phyloP scores from a whole-genome alignment of 352 stramenopile species.

The Pythium sp. region DNA sequence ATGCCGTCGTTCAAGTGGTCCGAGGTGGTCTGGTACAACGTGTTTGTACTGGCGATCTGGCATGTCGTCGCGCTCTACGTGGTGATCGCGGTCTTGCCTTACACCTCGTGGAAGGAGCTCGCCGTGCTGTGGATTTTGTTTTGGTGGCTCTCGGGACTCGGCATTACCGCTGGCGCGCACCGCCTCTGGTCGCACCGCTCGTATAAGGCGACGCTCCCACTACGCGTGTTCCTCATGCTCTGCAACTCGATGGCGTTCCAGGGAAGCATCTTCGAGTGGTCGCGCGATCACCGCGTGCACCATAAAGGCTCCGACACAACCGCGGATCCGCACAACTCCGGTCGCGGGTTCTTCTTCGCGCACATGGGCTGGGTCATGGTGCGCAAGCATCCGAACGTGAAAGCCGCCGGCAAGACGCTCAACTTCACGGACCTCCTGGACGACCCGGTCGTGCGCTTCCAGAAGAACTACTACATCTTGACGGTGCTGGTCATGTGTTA shows the following conservation, averaged over 20 bases:
- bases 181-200: slow-evolving; percentile 96
- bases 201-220: slow-evolving; percentile 90
- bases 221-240: slow-evolving; percentile 97
- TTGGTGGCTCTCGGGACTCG: slow-evolving; percentile 86
- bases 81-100: slow-evolving; percentile 55
- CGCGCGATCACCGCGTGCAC: slow-evolving; percentile 97
- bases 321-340: slow-evolving; percentile 94
- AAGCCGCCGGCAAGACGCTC: slow-evolving; percentile 88
- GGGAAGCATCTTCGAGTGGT: slow-evolving; percentile 98
- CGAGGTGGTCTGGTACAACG: slow-evolving; percentile 88
- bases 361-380: slow-evolving; percentile 99
- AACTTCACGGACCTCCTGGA: slow-evolving; percentile 94
- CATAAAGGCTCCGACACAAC: slow-evolving; percentile 98
- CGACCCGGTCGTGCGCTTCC: slow-evolving; percentile 95
- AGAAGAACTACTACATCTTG: slow-evolving; percentile 92
- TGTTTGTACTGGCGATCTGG: slow-evolving; percentile 57
- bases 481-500: slow-evolving; percentile 97
- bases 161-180: slow-evolving; percentile 97
- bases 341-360: slow-evolving; percentile 97
- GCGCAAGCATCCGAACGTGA: slow-evolving; percentile 94
- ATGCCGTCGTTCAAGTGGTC: slow-evolving; percentile 47
- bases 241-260: slow-evolving; percentile 97
- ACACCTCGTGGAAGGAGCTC: slow-evolving; percentile 40
- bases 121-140: slow-evolving; percentile 61
- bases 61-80: slow-evolving; percentile 75